Percentiles rank a stretch among this genome's conserved stretches.
phyloP scores from a whole-genome alignment of 2,329 filamentous ascomycete species.

The Gaeumannomyces sp. region DNA sequence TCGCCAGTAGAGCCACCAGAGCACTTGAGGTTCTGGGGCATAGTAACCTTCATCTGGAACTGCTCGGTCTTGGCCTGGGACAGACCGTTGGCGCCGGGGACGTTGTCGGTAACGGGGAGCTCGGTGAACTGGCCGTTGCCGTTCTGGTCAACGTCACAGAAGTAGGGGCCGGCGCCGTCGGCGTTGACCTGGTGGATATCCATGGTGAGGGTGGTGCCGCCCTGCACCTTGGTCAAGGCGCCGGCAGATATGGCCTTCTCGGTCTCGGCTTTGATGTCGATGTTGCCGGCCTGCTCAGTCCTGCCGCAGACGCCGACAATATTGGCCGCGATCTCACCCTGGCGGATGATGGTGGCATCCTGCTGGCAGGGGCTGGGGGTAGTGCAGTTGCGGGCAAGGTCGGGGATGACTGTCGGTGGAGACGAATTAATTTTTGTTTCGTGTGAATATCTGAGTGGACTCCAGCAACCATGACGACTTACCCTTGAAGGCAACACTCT shows the following conservation, averaged over 20 bases:
- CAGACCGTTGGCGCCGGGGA: conserved; percentile 17
- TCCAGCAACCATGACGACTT: neutral
- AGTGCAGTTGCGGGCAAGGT: conserved; percentile 33
- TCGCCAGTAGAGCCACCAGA: conserved; percentile 50
- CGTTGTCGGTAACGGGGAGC: conserved; percentile 37
- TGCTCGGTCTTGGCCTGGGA: conserved; percentile 17
- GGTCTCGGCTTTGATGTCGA: conserved; percentile 52
- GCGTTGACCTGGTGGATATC: conserved; percentile 50
- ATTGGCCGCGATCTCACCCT: conserved; percentile 44
- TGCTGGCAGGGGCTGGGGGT: conserved; percentile 27
- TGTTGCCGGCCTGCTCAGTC: conserved; percentile 54
- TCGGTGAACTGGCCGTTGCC: conserved; percentile 40
- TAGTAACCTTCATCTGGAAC: conserved; percentile 47
- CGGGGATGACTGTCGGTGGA: conserved; percentile 36
- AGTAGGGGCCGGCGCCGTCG: conserved; percentile 48
- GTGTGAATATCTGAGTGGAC: neutral
- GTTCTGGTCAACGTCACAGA: conserved; percentile 45
- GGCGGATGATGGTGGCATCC: conserved; percentile 56
- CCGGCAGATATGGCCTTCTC: conserved; percentile 41
- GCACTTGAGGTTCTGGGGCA: conserved; percentile 44
- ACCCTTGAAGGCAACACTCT: conserved; percentile 16
- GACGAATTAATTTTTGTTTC: neutral
- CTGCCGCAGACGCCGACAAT: conserved; percentile 47
- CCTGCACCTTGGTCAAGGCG: conserved; percentile 42
- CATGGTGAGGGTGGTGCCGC: conserved; percentile 37